Percentiles rank a stretch among this genome's conserved stretches.
Conservation (phyloP, 371 early-diverging fungal genomes). For the Mucor circinelloides region DNA sequence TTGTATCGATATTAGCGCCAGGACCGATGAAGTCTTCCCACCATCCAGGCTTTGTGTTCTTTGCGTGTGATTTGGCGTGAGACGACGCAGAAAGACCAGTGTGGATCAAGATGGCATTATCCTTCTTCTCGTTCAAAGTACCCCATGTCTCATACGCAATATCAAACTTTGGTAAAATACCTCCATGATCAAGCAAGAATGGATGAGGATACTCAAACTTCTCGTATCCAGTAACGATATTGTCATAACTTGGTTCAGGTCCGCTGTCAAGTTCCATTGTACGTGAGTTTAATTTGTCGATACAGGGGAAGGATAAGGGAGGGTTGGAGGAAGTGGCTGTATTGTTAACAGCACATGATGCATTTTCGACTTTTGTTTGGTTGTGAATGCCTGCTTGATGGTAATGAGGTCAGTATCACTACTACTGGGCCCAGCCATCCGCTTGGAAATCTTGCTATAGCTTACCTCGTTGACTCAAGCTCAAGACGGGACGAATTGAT, state of each 20-base stretch:
- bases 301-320: constrained; percentile 78
- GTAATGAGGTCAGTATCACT: no score
- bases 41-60: constrained; percentile 89
- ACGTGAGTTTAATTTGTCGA: constrained; percentile 70
- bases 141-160: constrained; percentile 92
- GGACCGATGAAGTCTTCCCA: constrained; percentile 97
- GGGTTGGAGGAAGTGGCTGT: constrained; percentile 52
- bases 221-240: constrained; percentile 82
- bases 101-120: constrained; percentile 82
- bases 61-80: constrained; percentile 80
- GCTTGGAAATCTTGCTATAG: not conserved
- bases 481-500: not conserved
- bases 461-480: constrained; percentile 7
- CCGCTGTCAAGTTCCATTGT: constrained; percentile 74
- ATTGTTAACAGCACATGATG: constrained; percentile 5
- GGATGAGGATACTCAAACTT: constrained; percentile 67
- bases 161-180: constrained; percentile 73
- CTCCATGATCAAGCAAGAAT: constrained; percentile 84
- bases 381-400: constrained; percentile 8
- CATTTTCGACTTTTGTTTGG: constrained; percentile 1
- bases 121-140: constrained; percentile 62
- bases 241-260: constrained; percentile 88
- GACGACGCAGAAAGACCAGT: constrained; percentile 87
- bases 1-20: constrained; percentile 80
- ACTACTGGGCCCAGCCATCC: no score